phyloP scores from a whole-genome alignment of 768 basidiomycete species.

The Tricholomella constricta region DNA sequence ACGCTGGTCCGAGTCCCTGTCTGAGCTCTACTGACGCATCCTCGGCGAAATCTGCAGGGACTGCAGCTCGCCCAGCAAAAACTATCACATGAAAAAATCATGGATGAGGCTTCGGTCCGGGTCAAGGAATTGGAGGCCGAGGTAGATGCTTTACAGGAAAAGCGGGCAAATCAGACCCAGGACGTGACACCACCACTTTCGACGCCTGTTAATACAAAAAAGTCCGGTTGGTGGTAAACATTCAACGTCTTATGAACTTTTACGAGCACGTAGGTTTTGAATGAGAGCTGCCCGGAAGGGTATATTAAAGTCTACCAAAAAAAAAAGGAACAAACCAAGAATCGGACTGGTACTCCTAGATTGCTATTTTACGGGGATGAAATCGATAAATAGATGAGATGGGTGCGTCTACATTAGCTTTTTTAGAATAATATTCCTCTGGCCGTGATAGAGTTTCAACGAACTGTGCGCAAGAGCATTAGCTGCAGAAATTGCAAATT shows the following conservation, averaged over 20 bases:
- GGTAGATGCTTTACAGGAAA: conserved; percentile 45
- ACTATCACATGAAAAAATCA: conserved; percentile 71
- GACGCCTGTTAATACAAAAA: conserved; percentile 10
- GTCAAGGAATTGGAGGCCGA: conserved; percentile 62
- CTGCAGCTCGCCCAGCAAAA: conserved; percentile 64
- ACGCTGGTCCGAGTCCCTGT: conserved; percentile 13
- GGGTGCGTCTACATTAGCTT: conserved; percentile 27
- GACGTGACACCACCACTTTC: conserved; percentile 1
- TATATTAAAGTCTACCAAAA: conserved; percentile 1
- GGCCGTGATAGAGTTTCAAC: conserved; percentile 74
- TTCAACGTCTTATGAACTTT: neutral
- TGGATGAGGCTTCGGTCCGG: conserved; percentile 58
- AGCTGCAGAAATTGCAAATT: conserved; percentile 7
- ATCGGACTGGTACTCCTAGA: neutral
- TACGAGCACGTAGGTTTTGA: neutral
- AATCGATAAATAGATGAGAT: neutral
- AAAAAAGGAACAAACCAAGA: conserved; percentile 8
- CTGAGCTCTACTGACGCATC: neutral
- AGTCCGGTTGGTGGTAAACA: conserved; percentile 19
- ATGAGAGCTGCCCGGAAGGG: neutral
- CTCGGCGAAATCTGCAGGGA: conserved; percentile 42
- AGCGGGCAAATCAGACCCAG: conserved; percentile 19
- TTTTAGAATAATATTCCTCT: conserved; percentile 64
- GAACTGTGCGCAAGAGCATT: conserved; percentile 43
- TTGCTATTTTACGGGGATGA: neutral